Evolutionary conservation across 1,284 basidiomycete species (phyloP), one percentile per base, ranked within the genome.

Genomic region (Irpex rosettiformis): DNA sequence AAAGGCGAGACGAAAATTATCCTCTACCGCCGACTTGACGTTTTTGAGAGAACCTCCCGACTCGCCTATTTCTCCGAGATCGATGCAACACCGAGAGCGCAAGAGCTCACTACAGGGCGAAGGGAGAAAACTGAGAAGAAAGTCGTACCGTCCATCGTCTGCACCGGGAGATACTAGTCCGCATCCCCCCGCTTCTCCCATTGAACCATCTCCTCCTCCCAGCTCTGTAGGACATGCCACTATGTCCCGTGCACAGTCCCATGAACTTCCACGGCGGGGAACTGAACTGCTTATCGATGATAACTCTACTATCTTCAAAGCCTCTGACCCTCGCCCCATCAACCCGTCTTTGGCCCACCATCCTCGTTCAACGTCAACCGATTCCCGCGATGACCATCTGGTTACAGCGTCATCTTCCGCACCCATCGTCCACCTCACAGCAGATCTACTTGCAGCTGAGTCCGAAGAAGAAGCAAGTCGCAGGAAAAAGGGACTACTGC

Each of bases 301-400:
- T 11, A 54, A 8, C 33, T 25, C 52, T 10, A 25, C 18, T 30
- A 43, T 7, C 7, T 45, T 40, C 6, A 52, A 45, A 3, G 59
- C 53, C 33, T 40, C 57, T 1, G 29, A 40, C 5, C 52, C 60
- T 27, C 37, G 52, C 6, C 56, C 59, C 24, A 11, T 53, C 10
- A 57, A 61, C n/a, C 52, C 63, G 5, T 28, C 56, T 43, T 60
- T 59, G 25, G 24, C 28, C 7, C 60, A 61, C 28, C 63, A 65
- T 51, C 56, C 60, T 16, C 58, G 64, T 65, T 79, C 78, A 1
- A 71, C 77, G 30, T 82, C 80, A 3, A 76, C 75, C 0, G 80
- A 81, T 62, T 79, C 78, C 1, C 61, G 62, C 13, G 60, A 59
- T 21, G 48, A 56, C 8, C 40, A 29, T n/a, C 33, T 54, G 25